Percentiles rank a stretch among this genome's conserved stretches.
Conservation (phyloP, 805 yeast species). For the Barnettozyma vustinii region DNA sequence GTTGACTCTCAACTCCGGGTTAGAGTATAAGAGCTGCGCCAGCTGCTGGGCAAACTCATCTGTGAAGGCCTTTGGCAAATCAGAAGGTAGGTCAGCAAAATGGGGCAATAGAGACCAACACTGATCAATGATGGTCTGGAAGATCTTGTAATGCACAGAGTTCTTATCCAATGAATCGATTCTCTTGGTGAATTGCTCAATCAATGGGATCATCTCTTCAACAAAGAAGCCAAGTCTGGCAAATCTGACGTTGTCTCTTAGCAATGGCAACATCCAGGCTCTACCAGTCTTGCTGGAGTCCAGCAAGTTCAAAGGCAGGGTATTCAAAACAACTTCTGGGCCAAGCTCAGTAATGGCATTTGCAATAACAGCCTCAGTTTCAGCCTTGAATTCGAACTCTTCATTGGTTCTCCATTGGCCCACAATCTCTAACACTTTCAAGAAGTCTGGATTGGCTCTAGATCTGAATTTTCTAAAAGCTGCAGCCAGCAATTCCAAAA, state of each 20-base stretch:
- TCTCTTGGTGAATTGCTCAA: conserved; percentile 46
- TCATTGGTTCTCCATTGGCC: conserved; percentile 88
- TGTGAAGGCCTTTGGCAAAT: conserved; percentile 56
- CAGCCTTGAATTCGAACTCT: conserved; percentile 55
- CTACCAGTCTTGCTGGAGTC: conserved; percentile 63
- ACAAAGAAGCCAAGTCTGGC: conserved; percentile 64
- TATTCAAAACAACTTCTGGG: conserved; percentile 71
- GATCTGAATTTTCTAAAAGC: conserved; percentile 57
- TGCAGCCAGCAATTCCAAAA: conserved; percentile 61
- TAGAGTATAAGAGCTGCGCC: conserved; percentile 68
- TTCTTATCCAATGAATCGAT: conserved; percentile 41
- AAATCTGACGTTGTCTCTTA: conserved; percentile 78
- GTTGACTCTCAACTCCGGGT: conserved; percentile 69
- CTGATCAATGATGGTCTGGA: conserved; percentile 83
- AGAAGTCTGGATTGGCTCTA: conserved; percentile 66
- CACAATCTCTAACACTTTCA: conserved; percentile 59
- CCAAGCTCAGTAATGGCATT: conserved; percentile 79
- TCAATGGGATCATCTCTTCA: conserved; percentile 60
- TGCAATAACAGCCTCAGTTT: conserved; percentile 75
- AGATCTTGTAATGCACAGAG: conserved; percentile 69
- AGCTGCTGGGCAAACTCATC: conserved; percentile 74
- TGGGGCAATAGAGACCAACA: conserved; percentile 88
- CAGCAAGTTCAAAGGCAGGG: conserved; percentile 74
- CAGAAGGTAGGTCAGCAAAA: conserved; percentile 83
- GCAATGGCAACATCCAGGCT: conserved; percentile 90